These are phyloP conservation scores for Penicillium sp. DNA, from an alignment of 2,329 filamentous ascomycete genomes.

Conservation along the genomic window DNA sequence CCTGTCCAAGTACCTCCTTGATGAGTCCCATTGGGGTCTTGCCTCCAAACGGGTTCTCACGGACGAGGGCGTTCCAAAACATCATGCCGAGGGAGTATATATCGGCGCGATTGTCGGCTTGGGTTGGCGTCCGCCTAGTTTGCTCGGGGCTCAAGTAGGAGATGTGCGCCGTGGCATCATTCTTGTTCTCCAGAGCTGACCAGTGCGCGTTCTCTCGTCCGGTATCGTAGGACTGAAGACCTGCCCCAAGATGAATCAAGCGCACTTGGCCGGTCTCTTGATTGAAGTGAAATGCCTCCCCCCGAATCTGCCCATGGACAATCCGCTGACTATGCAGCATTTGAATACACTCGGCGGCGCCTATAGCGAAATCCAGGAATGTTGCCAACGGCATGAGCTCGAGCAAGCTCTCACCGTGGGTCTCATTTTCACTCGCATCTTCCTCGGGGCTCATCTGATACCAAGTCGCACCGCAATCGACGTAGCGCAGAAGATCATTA, in stretches of 20 bases:
- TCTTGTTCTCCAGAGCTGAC: neutral
- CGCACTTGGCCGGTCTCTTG: neutral
- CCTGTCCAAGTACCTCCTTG: neutral
- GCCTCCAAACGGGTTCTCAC: neutral
- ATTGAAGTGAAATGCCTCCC: neutral
- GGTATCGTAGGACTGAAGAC: neutral
- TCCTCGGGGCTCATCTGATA: neutral
- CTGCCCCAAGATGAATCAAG: slow-evolving; percentile 1
- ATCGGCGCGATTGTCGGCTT: neutral
- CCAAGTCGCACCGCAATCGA: neutral
- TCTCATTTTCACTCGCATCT: neutral
- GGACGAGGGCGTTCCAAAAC: neutral
- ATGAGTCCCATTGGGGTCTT: neutral
- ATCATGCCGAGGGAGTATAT: neutral
- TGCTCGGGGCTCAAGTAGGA: neutral
- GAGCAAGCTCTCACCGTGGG: neutral
- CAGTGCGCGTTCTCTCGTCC: neutral
- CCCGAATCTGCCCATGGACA: slow-evolving; percentile 2
- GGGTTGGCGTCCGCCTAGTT: neutral
- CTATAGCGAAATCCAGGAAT: neutral
- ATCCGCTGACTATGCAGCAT: slow-evolving; percentile 1
- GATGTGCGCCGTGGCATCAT: neutral
- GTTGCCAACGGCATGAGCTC: neutral
- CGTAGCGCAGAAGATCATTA: neutral
- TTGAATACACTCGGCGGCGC: slow-evolving; percentile 1